Base-by-base conservation (phyloP, 805 yeast genomes). In the Yamadazyma laniorum region DNA sequence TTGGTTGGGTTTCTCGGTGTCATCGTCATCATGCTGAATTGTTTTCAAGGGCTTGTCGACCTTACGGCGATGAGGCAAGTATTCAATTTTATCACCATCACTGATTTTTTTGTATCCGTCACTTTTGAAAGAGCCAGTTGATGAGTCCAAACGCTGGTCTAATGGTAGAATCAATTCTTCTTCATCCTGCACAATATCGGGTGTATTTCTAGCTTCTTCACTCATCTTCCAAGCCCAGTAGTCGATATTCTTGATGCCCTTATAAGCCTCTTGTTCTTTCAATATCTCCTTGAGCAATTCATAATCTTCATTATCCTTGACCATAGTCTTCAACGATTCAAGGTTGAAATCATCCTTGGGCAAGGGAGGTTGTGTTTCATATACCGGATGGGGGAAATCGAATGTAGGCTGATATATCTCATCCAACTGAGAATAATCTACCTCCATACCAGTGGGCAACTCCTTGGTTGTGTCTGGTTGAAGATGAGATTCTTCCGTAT, bases 41-140 rank as follows among this genome's bases (percentile, higher is more conserved):
- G 91, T 85, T 41, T 79, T 82, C 44, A 85, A 62, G n/a, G 90
- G 91, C 47, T 75, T 70, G 46, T 82, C 77, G 1, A 75, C 61
- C 50, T 75, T 79, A 42, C 86, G 76, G 34, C 93, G 80, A 58
- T 89, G 96, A 2, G 95, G 93, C 37, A 90, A 65, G 54, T 87
- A 90, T 42, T 78, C 83, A 11, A 77, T 66, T 56, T 90, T 90
- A 30, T 80, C 72, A 0, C 77, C 70, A 47, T 89, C 96, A 0
- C 83, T 75, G 26, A 87, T 79, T 56, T 84, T 85, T 32, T 63
- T 59, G 55, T 81, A 86, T 0, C 95, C 95, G 40, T 82, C 79
- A 25, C 89, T 79, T 51, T 77, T 75, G 51, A 83, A 83, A 1
- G 85, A 71, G 1, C 89, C 86, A 0, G 82, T 63, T 0, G 46